Conservation (phyloP, 1,284 basidiomycete species). For the Ustilago nuda region DNA sequence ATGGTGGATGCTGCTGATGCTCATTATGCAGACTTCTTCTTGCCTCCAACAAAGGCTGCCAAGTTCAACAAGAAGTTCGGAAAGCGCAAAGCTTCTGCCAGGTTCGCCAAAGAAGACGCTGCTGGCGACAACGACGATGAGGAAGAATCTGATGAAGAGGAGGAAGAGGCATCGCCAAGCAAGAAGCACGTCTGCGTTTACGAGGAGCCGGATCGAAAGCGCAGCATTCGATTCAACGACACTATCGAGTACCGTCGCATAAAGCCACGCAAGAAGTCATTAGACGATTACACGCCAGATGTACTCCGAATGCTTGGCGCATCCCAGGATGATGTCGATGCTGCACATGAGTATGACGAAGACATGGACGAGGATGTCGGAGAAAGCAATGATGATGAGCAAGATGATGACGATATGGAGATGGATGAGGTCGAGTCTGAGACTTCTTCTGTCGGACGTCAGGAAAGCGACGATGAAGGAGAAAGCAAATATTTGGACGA, state of each 20-base stretch:
- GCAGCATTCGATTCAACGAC: slow-evolving; percentile 78
- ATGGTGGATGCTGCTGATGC: slow-evolving; percentile 63
- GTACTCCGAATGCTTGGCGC: slow-evolving; percentile 40
- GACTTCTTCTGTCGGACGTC: slow-evolving; percentile 38
- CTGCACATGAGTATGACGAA: slow-evolving; percentile 30
- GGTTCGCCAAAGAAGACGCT: slow-evolving; percentile 39
- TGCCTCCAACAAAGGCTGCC: slow-evolving; percentile 46
- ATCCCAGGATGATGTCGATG: slow-evolving; percentile 25
- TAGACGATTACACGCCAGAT: slow-evolving; percentile 43
- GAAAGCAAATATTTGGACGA: slow-evolving; percentile 50
- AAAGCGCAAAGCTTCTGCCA: slow-evolving; percentile 38
- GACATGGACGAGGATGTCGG: slow-evolving; percentile 30
- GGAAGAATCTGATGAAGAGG: slow-evolving; percentile 20
- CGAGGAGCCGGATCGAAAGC: slow-evolving; percentile 48
- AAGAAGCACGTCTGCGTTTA: slow-evolving; percentile 63
- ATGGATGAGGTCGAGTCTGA: slow-evolving; percentile 56
- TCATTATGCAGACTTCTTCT: slow-evolving; percentile 75
- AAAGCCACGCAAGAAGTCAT: slow-evolving; percentile 52
- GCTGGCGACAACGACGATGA: slow-evolving; percentile 23
- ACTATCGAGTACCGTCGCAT: slow-evolving; percentile 80
- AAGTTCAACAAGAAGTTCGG: slow-evolving; percentile 53
- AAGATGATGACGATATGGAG: slow-evolving; percentile 69
- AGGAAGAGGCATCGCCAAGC: slow-evolving; percentile 15
- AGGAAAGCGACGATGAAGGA: slow-evolving; percentile 52
- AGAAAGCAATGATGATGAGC: slow-evolving; percentile 32